phyloP scores from a whole-genome alignment of 2,329 filamentous ascomycete genomes.

The Alternaria novae-zelandiae region DNA sequence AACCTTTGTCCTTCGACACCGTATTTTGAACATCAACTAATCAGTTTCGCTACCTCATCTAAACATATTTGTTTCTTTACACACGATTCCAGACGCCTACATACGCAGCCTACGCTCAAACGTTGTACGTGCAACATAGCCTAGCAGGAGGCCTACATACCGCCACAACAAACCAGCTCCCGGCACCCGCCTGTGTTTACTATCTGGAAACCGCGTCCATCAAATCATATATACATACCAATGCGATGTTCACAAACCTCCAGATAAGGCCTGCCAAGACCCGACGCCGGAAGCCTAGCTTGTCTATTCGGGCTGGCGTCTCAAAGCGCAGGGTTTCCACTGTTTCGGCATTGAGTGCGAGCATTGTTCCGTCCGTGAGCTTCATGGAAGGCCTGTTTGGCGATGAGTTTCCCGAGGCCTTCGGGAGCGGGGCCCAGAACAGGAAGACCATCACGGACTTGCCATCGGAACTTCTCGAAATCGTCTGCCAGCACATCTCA shows the following conservation, averaged over 20 bases:
- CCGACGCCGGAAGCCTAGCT: slow-evolving; percentile 29
- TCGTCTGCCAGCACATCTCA: slow-evolving; percentile 21
- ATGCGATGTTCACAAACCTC: slow-evolving; percentile 25
- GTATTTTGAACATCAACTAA: slow-evolving; percentile 1
- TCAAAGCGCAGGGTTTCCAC: slow-evolving; percentile 27
- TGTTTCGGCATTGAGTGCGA: slow-evolving; percentile 17
- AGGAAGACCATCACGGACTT: slow-evolving; percentile 26
- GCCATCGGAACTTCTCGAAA: slow-evolving; percentile 25
- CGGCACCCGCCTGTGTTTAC: background rate
- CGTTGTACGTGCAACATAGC: background rate
- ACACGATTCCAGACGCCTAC: background rate
- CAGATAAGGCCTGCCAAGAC: slow-evolving; percentile 26
- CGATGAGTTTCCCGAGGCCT: slow-evolving; percentile 33
- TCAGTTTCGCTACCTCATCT: slow-evolving; percentile 1
- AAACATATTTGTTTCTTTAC: background rate
- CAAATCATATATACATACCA: background rate
- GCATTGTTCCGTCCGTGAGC: slow-evolving; percentile 31
- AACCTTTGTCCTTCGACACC: slow-evolving; percentile 5
- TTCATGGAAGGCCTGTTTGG: slow-evolving; percentile 34
- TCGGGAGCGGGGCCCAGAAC: slow-evolving; percentile 18
- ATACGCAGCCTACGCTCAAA: background rate
- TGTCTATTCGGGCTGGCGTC: slow-evolving; percentile 29
- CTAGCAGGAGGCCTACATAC: background rate
- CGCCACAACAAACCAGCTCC: background rate
- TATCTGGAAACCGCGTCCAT: background rate